Evolutionary conservation across 257 asterid genomes (phyloP), one percentile per base, ranked within the genome.

Genomic region (Scutellaria minor): DNA sequence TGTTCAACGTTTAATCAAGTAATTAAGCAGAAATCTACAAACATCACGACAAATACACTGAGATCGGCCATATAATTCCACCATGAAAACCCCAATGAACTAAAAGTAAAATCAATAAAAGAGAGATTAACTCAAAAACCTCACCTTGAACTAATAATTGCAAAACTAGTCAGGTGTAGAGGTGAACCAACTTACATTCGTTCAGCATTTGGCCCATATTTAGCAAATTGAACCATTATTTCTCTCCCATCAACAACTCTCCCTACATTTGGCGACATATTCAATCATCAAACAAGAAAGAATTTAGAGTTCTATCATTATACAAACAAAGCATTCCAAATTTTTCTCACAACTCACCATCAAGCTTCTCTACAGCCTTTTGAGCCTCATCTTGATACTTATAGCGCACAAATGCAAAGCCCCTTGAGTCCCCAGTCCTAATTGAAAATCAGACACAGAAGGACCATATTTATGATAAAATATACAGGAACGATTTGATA

Each of bases 371-470:
- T 35, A 95, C 99, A 0, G 97, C 99, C 84, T 92, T 92, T 39
- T 73, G 79, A 35, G 99, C 99, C 83, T 95, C 99, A 53, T 95
- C 99, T 79, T 90, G 96, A 77, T 95, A 92, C 81, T 92, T 95
- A 66, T 95, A 95, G 39, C 99, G 81, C 68, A 95, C 98, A 79
- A 95, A 95, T 2, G 98, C 99, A 83, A 92, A 95, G 14, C 98
- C 99, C 82, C 96, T 82, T 2, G 98, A 95, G 82, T 95, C 98
- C n/a, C 99, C 99, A 70, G 96, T 95, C 90, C 99, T 95, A 53
- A 57, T 12, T 41, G 5, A 13, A 35, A 61, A 35, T 1, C 14
- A 27, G 27, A 57, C 40, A 48, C 31, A 73, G 12, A n/a, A 65
- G 10, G 54, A 45, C 10, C 14, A 7, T 14, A 14, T 14, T 63